Evolutionary conservation across 2,329 filamentous ascomycete genomes (phyloP).

Genomic region (Myotisia sp.): DNA sequence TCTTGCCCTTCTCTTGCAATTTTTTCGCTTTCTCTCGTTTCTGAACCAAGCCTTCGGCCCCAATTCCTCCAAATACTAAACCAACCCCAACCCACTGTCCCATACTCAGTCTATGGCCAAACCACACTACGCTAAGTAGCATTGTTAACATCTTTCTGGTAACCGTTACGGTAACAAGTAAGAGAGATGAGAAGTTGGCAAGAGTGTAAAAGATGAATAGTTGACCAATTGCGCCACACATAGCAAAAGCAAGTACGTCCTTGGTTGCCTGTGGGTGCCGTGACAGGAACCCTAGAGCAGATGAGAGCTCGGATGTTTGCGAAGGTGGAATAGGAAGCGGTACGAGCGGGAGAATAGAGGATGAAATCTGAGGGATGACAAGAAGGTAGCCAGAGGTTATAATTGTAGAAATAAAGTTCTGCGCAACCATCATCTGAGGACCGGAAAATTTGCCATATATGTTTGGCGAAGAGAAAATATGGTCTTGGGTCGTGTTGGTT

Average conservation of each 20-base stretch:
- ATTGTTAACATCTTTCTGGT: slow-evolving; percentile 99
- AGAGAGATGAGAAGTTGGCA: slow-evolving; percentile 75
- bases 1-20: slow-evolving; percentile 44
- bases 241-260: slow-evolving; percentile 79
- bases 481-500: slow-evolving; percentile 92
- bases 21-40: slow-evolving; percentile 72
- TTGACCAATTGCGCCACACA: slow-evolving; percentile 83
- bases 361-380: slow-evolving; percentile 63
- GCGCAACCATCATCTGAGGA: slow-evolving; percentile 98
- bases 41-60: slow-evolving; percentile 71
- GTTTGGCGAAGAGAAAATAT: slow-evolving; percentile 58
- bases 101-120: slow-evolving; percentile 70
- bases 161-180: slow-evolving; percentile 91
- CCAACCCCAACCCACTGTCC: slow-evolving; percentile 92
- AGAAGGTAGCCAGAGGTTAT: slow-evolving; percentile 66
- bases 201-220: slow-evolving; percentile 97
- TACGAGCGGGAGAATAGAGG: slow-evolving; percentile 49
- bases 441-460: slow-evolving; percentile 66
- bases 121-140: slow-evolving; percentile 89
- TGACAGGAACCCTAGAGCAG: slow-evolving; percentile 67
- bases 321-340: slow-evolving; percentile 45
- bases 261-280: slow-evolving; percentile 68
- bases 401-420: slow-evolving; percentile 73
- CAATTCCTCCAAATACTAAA: slow-evolving; percentile 89
- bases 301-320: slow-evolving; percentile 58